These are phyloP conservation scores for Endogone sp. DNA, from an alignment of 192 early-diverging fungal species.

Conservation along the genomic window DNA sequence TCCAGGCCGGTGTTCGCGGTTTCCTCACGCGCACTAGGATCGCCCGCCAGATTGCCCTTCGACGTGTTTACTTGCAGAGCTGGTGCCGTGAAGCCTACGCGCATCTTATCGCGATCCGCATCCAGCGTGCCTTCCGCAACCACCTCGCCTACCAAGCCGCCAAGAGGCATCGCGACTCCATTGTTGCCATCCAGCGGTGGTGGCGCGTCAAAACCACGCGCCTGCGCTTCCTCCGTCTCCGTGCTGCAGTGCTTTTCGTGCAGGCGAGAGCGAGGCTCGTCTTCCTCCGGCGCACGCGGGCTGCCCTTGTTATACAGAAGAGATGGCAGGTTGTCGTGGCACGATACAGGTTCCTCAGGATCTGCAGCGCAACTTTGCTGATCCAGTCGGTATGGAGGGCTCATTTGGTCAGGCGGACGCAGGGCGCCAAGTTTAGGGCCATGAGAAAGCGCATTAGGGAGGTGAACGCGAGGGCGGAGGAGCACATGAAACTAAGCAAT, in stretches of 20 bases:
- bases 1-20: not conserved
- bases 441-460: slow-evolving; percentile 31
- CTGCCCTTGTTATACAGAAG: slow-evolving; percentile 19
- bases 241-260: not conserved
- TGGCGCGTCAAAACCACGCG: slow-evolving; percentile 13
- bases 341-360: slow-evolving; percentile 1
- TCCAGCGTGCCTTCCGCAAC: slow-evolving; percentile 24
- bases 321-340: slow-evolving; percentile 27
- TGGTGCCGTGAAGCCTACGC: slow-evolving; percentile 20
- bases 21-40: not conserved
- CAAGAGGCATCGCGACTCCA: slow-evolving; percentile 2
- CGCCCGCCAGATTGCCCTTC: not conserved
- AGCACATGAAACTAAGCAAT: slow-evolving; percentile 41
- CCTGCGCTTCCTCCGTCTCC: not conserved
- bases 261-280: not conserved
- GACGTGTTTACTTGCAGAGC: not conserved
- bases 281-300: not conserved
- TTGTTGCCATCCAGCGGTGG: slow-evolving; percentile 22
- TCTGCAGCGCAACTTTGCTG: slow-evolving; percentile 19
- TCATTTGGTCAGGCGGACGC: slow-evolving; percentile 25
- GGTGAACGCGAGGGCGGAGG: slow-evolving; percentile 32
- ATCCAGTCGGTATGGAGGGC: slow-evolving; percentile 36
- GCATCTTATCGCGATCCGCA: slow-evolving; percentile 19
- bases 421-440: slow-evolving; percentile 27
- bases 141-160: not conserved